Conservation (phyloP, 1,139 yeast species). For the Candida gigantensis region DNA sequence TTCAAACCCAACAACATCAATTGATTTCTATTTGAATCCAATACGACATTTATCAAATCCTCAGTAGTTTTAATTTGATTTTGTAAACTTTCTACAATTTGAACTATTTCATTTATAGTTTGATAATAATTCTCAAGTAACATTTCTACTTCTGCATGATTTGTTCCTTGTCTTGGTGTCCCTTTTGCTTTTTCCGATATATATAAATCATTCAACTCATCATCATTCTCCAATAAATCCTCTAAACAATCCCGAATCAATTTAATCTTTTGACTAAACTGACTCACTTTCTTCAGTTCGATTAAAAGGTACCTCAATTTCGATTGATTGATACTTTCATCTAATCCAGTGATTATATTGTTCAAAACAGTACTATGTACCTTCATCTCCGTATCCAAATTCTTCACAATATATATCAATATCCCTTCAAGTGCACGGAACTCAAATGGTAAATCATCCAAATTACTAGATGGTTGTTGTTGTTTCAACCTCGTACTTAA, state of each 20-base stretch:
- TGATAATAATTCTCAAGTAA: constrained; percentile 46
- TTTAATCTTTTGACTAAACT: constrained; percentile 44
- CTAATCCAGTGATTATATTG: constrained; percentile 39
- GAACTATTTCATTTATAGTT: constrained; percentile 48
- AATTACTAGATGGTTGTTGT: constrained; percentile 12
- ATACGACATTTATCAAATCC: constrained; percentile 46
- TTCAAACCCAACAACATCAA: constrained; percentile 48
- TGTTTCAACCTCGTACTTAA: constrained; percentile 27
- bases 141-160: constrained; percentile 47
- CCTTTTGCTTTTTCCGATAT: constrained; percentile 32
- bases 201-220: constrained; percentile 42
- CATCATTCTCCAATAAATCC: constrained; percentile 42
- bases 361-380: constrained; percentile 44
- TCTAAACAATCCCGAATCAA: constrained; percentile 43
- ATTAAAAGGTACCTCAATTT: constrained; percentile 43
- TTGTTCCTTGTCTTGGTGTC: constrained; percentile 26
- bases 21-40: constrained; percentile 50
- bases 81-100: constrained; percentile 41
- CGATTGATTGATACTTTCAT: constrained; percentile 41
- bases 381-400: constrained; percentile 44
- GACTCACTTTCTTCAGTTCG: constrained; percentile 46
- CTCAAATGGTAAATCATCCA: constrained; percentile 40
- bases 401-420: constrained; percentile 38
- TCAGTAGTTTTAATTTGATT: constrained; percentile 49
- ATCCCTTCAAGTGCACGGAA: constrained; percentile 47